Base-by-base conservation (phyloP, 495 filamentous ascomycete genomes). In the Schizothecium vesticola region DNA sequence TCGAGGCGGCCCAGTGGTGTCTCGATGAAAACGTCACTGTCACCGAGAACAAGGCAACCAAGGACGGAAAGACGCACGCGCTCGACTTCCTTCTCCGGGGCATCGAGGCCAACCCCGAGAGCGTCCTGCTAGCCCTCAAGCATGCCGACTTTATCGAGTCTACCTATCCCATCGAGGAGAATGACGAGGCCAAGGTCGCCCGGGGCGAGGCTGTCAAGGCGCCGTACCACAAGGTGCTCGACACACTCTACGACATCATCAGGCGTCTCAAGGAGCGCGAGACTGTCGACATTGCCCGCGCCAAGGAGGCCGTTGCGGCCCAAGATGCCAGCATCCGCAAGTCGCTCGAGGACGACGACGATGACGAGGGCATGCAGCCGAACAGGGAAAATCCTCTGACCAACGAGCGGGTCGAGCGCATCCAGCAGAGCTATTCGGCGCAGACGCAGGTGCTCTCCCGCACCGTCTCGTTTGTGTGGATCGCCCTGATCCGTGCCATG, bases 1-100 rank as follows among this genome's bases (percentile, higher is more conserved):
- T 91, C 70, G 93, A 97, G 60, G 95, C 94, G 3, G 91, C 93
- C 13, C 91, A 97, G 67, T 99, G 94, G 83, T 97, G 93, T 79
- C 91, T 93, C 74, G 81, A 88, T 61, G 93, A 96, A 74, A 86
- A 86, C 63, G 73, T 84, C 59, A 69, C 78, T 16, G 86, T 69
- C 0, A 26, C 91, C 69, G 80, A 86, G 59, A 92, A 95, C 73
- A 86, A 86, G 61, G 67, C 81, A 7, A 62, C 77, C 43, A 87
- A 80, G 21, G 88, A 90, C 63, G 91, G 91, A 23, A 89, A 89
- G 67, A 86, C 91, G 2, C 71, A 76, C 33, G 85, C 82, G 28
- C 73, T 84, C 55, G 80, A 85, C 19, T 94, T 97, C 70, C 83
- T 99, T 56, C 84, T 85, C 56, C 85, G 93, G 66, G 95, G 95